Base-by-base conservation (phyloP, 2,329 filamentous ascomycete species). In the Fusarium palustre region DNA sequence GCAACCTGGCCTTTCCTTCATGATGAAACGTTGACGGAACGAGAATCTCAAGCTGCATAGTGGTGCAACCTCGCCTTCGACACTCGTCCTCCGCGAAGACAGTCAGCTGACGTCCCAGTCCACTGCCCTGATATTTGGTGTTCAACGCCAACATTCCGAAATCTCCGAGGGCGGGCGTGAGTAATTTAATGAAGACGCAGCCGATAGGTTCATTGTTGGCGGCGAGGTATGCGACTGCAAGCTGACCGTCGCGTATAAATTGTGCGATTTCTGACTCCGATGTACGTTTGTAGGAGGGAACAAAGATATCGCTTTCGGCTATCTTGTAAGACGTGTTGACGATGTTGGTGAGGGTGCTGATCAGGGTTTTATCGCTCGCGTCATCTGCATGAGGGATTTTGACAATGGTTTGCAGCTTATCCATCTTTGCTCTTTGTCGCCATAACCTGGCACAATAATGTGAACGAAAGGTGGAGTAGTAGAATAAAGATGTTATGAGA, bases 81-180 rank as follows among this genome's bases (percentile, higher is more conserved):
- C 75, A 76, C 25, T 76, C 67, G 0, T 70, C 56, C 50, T 78
- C 76, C 11, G 74, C 76, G 39, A 77, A 79, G 13, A 42, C n/a
- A 0, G 70, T 66, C 25, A 78, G 18, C 30, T 71, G 55, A 5
- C 70, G 69, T 7, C 76, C 77, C 3, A 73, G 13, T 1, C 77
- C 77, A 11, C 45, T 42, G 0, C 77, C 76, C 15, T 69, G 75
- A 20, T 75, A 42, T 9, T 55, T 47, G 0, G 45, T 25, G 15
- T 77, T 69, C 4, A 78, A 45, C 2, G 77, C 72, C 4, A 78
- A 43, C 76, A 77, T 77, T 28, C 73, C 71, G 24, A 78, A 75
- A 6, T 70, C 59, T 16, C 77, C 77, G 7, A 70, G 61, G 0
- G 54, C 31, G 9, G 71, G 47, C 2, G 68, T 67, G 1, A 68